phyloP scores from a whole-genome alignment of 345 rosid species.

The Zanthoxylum bungeanum region DNA sequence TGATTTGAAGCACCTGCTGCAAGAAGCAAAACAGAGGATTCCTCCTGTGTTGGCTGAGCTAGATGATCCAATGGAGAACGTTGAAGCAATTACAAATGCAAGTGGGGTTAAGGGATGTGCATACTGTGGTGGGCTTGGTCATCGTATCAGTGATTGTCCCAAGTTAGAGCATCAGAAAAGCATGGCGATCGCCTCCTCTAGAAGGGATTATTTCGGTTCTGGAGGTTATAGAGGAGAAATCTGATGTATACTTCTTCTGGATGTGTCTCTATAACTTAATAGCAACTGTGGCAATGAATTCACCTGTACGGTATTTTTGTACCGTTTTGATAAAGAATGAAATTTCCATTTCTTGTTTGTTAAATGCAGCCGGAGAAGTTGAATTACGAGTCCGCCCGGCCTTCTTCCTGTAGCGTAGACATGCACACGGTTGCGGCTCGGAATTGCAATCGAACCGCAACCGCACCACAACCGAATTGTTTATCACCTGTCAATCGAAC shows the following conservation, averaged over 20 bases:
- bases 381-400: neutral
- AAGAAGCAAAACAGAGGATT: conserved; percentile 89
- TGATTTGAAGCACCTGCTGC: conserved; percentile 84
- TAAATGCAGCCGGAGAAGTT: neutral
- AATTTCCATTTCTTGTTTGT: neutral
- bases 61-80: conserved; percentile 84
- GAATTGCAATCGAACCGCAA: no score
- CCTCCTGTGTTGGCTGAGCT: conserved; percentile 93
- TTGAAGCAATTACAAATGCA: conserved; percentile 59
- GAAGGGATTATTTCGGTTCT: conserved; percentile 86
- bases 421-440: no score
- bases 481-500: no score
- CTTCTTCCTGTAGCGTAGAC: neutral
- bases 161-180: conserved; percentile 87
- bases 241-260: conserved; percentile 12
- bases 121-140: conserved; percentile 93
- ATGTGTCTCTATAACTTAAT: neutral
- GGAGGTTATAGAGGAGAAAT: conserved; percentile 94
- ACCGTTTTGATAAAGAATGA: neutral
- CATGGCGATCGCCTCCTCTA: conserved; percentile 72
- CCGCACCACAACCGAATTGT: no score
- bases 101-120: conserved; percentile 95
- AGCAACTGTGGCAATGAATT: neutral
- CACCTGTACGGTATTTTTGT: neutral
- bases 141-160: conserved; percentile 83